These are phyloP conservation scores for Benincasa hispida DNA, from an alignment of 306 rosid genomes.

Conservation along the genomic window DNA sequence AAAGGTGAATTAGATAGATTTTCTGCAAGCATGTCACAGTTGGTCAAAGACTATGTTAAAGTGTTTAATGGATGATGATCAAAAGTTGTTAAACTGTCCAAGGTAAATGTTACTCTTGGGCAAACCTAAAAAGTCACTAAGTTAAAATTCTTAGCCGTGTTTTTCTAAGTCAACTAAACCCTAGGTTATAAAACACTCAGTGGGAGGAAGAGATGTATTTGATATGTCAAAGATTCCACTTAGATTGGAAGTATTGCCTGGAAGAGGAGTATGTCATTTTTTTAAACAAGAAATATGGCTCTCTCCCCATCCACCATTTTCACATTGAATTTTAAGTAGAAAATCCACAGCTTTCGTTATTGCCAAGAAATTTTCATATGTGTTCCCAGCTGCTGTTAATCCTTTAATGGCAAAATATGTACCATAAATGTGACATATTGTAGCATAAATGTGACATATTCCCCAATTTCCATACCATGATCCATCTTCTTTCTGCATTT, in stretches of 20 bases:
- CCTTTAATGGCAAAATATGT: not conserved
- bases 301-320: not conserved
- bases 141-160: too few relatives aligned
- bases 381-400: not conserved
- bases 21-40: too few relatives aligned
- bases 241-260: not conserved
- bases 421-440: not conserved
- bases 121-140: too few relatives aligned
- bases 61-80: too few relatives aligned
- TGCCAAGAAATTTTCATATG: not conserved
- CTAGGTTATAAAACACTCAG: too few relatives aligned
- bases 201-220: too few relatives aligned
- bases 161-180: too few relatives aligned
- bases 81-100: too few relatives aligned
- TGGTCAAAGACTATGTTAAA: too few relatives aligned
- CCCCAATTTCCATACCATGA: not conserved
- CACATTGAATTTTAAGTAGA: not conserved
- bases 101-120: too few relatives aligned
- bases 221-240: too few relatives aligned
- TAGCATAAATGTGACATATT: not conserved
- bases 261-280: not conserved
- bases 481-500: not conserved
- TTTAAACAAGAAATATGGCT: not conserved
- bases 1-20: too few relatives aligned
- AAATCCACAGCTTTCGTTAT: not conserved